Evolutionary conservation across 2,329 filamentous ascomycete genomes (phyloP).

Genomic region (Beauveria caledonica): DNA sequence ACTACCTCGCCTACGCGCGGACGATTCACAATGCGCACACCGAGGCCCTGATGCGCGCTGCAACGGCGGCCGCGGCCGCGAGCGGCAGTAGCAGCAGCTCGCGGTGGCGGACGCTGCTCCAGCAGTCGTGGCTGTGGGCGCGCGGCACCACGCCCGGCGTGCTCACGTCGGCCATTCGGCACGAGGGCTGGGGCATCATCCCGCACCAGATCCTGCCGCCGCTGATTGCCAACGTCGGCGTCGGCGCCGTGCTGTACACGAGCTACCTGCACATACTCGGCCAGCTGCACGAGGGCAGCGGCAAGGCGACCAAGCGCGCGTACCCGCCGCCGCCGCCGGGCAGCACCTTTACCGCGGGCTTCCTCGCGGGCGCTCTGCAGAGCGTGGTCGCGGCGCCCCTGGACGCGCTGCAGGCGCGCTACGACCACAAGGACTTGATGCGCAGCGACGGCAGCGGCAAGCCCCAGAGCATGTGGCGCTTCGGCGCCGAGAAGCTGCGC

Average conservation of each 20-base stretch:
- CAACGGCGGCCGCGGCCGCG: conserved; percentile 25
- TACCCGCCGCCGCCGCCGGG: conserved; percentile 59
- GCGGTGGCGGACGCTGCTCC: conserved; percentile 24
- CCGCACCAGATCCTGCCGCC: conserved; percentile 72
- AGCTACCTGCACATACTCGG: conserved; percentile 65
- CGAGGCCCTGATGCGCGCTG: conserved; percentile 25
- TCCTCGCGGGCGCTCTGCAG: conserved; percentile 61
- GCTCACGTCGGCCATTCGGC: conserved; percentile 55
- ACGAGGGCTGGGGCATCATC: conserved; percentile 66
- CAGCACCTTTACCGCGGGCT: conserved; percentile 61
- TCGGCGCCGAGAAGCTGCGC: conserved; percentile 53
- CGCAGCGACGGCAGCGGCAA: conserved; percentile 30
- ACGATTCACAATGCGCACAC: conserved; percentile 41
- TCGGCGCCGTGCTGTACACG: conserved; percentile 68
- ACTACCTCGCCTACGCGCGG: conserved; percentile 61
- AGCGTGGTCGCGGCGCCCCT: conserved; percentile 65
- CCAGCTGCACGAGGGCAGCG: conserved; percentile 56
- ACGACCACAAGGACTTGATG: conserved; percentile 49
- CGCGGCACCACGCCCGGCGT: conserved; percentile 62
- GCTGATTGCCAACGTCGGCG: conserved; percentile 63
- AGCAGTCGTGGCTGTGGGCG: conserved; percentile 41
- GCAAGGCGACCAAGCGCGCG: conserved; percentile 47
- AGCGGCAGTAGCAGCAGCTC: conserved; percentile 25
- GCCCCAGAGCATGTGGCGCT: conserved; percentile 63
- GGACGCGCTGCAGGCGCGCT: conserved; percentile 67